Conservation (phyloP, 192 early-diverging fungal genomes). For the Umbelopsis ramanniana region DNA sequence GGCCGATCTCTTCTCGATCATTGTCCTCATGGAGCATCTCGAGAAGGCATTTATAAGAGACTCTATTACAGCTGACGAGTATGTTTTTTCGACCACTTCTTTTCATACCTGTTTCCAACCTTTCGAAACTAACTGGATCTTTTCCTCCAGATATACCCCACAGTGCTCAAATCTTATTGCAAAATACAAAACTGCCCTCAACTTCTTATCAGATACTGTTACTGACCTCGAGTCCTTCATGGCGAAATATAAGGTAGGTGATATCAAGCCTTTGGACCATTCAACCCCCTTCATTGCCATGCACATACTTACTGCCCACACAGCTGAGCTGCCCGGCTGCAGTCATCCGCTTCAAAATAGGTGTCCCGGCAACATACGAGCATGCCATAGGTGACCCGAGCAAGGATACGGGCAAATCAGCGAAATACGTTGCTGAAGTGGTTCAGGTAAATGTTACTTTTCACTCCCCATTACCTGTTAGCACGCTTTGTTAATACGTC, state of each 20-base stretch:
- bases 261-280: background rate
- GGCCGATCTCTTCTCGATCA: conserved; percentile 92
- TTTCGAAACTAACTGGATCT: background rate
- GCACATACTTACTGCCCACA: background rate
- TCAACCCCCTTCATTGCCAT: background rate
- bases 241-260: conserved; percentile 72
- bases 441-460: conserved; percentile 46
- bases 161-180: conserved; percentile 88
- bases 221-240: conserved; percentile 78
- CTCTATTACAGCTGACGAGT: conserved; percentile 82
- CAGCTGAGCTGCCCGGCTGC: conserved; percentile 87
- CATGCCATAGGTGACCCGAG: conserved; percentile 66
- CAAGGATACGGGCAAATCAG: conserved; percentile 57
- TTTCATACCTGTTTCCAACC: background rate
- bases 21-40: conserved; percentile 88
- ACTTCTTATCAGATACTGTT: conserved; percentile 61
- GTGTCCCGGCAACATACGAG: conserved; percentile 94
- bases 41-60: conserved; percentile 93
- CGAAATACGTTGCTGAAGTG: conserved; percentile 85
- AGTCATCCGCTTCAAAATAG: conserved; percentile 85
- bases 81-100: background rate
- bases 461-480: background rate
- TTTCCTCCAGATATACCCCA: conserved; percentile 75
- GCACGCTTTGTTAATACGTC: background rate
- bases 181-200: conserved; percentile 87